These are phyloP conservation scores for Coemansia sp. DNA, from an alignment of 192 early-diverging fungal genomes.

Conservation along the genomic window DNA sequence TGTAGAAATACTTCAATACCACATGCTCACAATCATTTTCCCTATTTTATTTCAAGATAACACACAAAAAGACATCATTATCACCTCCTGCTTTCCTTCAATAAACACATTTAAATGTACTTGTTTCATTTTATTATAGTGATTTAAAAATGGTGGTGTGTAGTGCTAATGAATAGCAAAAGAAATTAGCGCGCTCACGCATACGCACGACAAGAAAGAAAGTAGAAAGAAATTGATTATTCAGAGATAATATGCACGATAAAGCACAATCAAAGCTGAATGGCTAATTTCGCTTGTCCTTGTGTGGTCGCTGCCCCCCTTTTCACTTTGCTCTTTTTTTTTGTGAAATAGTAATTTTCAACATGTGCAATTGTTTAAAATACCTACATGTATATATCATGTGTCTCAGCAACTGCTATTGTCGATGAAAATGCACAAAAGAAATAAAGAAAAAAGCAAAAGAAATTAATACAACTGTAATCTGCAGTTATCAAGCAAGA, in stretches of 20 bases:
- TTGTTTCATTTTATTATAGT: not conserved
- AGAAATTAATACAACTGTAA: too few species aligned
- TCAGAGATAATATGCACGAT: not conserved
- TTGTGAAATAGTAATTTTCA: not conserved
- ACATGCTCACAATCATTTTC: not conserved
- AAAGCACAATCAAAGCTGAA: not conserved
- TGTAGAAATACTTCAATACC: too few species aligned
- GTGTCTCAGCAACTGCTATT: not conserved
- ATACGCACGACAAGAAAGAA: not conserved
- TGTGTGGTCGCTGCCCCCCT: too few species aligned
- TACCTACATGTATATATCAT: conserved; percentile 1
- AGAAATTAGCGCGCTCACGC: not conserved
- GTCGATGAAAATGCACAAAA: not conserved
- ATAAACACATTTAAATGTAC: not conserved
- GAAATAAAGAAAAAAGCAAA: not conserved
- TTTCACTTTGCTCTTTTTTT: not conserved
- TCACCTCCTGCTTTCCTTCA: not conserved
- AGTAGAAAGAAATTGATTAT: conserved; percentile 3
- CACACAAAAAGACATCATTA: not conserved
- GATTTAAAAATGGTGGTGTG: not conserved
- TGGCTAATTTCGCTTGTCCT: too few species aligned
- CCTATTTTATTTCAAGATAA: not conserved
- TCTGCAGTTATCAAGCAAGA: not conserved
- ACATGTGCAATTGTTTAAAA: not conserved
- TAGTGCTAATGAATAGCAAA: not conserved